Conservation (phyloP, 106 monocot genomes). For the Amphibolis antarctica region DNA sequence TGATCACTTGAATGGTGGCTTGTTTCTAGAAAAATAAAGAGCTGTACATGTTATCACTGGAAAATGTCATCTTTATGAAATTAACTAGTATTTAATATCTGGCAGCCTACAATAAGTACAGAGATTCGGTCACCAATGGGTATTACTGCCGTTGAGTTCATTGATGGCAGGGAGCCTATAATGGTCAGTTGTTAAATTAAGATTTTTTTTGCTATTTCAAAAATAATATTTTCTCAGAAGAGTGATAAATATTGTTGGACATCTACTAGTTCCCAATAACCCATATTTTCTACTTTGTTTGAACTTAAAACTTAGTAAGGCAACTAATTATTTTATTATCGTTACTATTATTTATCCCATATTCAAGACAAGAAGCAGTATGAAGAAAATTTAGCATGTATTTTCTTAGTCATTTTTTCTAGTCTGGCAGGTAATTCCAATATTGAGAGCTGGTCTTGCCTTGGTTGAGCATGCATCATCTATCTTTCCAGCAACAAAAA, state of each 20-base stretch:
- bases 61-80: neutral
- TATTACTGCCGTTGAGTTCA: slow-evolving; percentile 75
- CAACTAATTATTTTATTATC: no score
- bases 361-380: no score
- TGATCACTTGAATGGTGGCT: neutral
- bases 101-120: slow-evolving; percentile 66
- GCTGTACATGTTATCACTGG: neutral
- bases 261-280: no score
- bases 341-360: no score
- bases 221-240: no score
- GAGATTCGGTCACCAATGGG: slow-evolving; percentile 83
- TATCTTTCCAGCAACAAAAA: slow-evolving; percentile 76
- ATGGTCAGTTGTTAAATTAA: slow-evolving; percentile 26
- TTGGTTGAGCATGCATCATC: slow-evolving; percentile 77
- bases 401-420: neutral
- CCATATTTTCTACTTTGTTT: no score
- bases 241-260: no score
- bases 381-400: no score
- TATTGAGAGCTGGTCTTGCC: slow-evolving; percentile 91
- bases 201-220: neutral
- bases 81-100: slow-evolving; percentile 3
- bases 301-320: no score
- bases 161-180: slow-evolving; percentile 84
- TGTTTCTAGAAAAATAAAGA: neutral
- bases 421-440: slow-evolving; percentile 55